Conservation (phyloP, 2,329 filamentous ascomycete species). For the Colletotrichum coccodes region DNA sequence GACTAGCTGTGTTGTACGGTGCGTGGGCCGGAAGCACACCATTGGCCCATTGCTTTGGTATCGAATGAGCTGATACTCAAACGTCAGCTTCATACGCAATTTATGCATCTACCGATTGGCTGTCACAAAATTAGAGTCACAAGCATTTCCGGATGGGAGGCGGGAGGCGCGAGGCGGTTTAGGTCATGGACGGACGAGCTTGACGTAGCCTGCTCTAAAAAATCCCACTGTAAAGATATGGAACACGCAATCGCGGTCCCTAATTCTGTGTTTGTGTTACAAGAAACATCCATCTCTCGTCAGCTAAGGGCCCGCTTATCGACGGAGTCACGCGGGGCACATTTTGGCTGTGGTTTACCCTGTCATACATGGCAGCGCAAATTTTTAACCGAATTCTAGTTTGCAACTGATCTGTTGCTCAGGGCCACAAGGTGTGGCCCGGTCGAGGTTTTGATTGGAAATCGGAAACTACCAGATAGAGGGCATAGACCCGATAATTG, state of each 20-base stretch:
- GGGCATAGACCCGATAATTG: too few relatives aligned
- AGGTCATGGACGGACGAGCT: background rate
- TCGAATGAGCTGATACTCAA: background rate
- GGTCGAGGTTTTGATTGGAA: background rate
- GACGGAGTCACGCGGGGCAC: background rate
- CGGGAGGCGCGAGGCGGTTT: background rate
- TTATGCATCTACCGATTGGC: background rate
- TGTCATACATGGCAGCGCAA: too few relatives aligned
- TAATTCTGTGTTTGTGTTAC: background rate
- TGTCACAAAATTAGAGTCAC: background rate
- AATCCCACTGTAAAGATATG: background rate
- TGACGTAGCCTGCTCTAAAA: too few relatives aligned
- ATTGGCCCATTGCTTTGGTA: too few relatives aligned
- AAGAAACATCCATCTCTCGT: background rate
- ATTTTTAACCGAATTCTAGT: too few relatives aligned
- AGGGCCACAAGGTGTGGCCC: too few relatives aligned
- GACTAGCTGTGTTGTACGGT: background rate
- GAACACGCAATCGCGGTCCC: constrained; percentile 11
- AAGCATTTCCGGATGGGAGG: background rate
- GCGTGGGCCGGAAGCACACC: background rate
- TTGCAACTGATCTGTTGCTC: too few relatives aligned
- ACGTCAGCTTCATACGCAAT: background rate
- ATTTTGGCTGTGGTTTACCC: background rate
- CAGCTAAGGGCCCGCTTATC: background rate
- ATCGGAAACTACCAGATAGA: too few relatives aligned